A percentile compares a stretch with the other conserved stretches of the same genome.
phyloP scores from a whole-genome alignment of 352 stramenopile species.

The Phytopythium mirpurense region DNA sequence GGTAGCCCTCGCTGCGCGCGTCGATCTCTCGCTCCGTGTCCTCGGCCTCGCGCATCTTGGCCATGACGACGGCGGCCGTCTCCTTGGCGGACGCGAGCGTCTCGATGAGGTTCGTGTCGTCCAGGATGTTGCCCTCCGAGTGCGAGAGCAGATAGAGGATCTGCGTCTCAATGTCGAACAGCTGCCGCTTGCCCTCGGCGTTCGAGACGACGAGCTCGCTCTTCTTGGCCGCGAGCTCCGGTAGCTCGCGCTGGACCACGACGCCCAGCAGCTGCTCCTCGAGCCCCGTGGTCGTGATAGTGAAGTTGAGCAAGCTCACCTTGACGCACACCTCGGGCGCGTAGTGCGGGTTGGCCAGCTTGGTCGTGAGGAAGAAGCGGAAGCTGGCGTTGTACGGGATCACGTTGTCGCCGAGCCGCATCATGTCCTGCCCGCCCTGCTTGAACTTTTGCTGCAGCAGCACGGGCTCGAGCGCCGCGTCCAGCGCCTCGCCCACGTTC shows the following conservation, averaged over 20 bases:
- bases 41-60: conserved; percentile 89
- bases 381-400: conserved; percentile 91
- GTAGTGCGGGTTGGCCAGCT: conserved; percentile 91
- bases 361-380: conserved; percentile 91
- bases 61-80: conserved; percentile 72
- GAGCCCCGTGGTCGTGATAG: conserved; percentile 89
- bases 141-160: conserved; percentile 90
- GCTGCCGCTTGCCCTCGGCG: conserved; percentile 81
- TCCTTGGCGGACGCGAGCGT: conserved; percentile 82
- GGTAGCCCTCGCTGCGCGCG: conserved; percentile 81
- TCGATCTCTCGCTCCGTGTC: conserved; percentile 91
- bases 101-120: conserved; percentile 91
- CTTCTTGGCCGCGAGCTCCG: conserved; percentile 88
- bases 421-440: conserved; percentile 90
- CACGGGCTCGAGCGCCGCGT: conserved; percentile 88
- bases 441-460: conserved; percentile 92
- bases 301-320: conserved; percentile 91
- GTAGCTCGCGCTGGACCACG: conserved; percentile 87
- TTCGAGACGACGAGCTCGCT: conserved; percentile 88
- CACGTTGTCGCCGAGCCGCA: conserved; percentile 88
- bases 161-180: conserved; percentile 91
- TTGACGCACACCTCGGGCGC: conserved; percentile 90
- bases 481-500: conserved; percentile 83
- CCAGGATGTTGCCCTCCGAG: conserved; percentile 90
- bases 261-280: conserved; percentile 89